Evolutionary conservation across 2,329 filamentous ascomycete species (phyloP), one percentile per base, ranked within the genome.

Genomic region (Fragosphaeria purpurea): DNA sequence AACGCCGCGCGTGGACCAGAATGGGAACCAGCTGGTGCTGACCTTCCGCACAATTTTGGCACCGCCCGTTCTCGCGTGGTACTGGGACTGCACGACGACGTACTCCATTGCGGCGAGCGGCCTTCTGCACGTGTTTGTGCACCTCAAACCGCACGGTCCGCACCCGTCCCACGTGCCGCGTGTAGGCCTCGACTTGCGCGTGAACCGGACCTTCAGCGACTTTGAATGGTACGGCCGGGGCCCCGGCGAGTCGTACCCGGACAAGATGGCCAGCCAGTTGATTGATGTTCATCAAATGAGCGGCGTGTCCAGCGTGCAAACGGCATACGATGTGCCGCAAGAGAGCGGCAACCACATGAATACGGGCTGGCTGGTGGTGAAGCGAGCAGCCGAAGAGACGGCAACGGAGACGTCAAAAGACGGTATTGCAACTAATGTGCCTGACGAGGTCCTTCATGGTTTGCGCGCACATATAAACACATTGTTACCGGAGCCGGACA

Each of bases 281-380:
- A 22, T 22, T 22, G 22, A 22, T 22, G 22, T 22, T 22, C 3
- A 22, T 3, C 22, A 22, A 22, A 67, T 65, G 2, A 59, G 80
- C 0, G 80, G 75, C 1, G 67, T 77, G 41, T 67, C 70, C 1
- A 70, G 74, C 0, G 68, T 86, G 32, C 74, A 76, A 59, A 72
- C 73, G 0, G 67, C 70, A 1, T 85, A 85, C 58, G 83, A 86
- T 13, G 79, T 80, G 30, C 83, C 83, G 0, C 83, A 87, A 60
- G 83, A 86, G 57, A 79, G 75, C 48, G 79, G 80, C 1, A 86
- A 86, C 61, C 70, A 78, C 11, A 77, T 76, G 50, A 78, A 78
- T 37, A 77, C 75, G 0, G 69, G 76, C 6, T 85, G 79, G 75
- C 63, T 85, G 4, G 9, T 42, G 6, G 22, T 22, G 22, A 22